Conservation (phyloP, 306 rosid genomes). For the Sechiopsis laciniata region DNA sequence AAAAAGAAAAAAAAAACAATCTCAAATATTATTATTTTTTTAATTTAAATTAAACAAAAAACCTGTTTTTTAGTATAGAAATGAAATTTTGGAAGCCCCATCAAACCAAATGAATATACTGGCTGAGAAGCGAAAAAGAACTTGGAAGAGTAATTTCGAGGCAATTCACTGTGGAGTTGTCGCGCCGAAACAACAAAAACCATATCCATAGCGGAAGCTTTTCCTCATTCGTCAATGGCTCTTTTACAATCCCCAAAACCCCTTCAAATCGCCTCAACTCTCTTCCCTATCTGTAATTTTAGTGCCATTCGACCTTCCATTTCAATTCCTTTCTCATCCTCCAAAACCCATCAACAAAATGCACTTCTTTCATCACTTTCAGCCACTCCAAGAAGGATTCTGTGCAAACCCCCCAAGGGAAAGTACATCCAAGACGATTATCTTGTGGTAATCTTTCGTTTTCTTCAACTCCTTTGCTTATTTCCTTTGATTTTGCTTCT, state of each 20-base stretch:
- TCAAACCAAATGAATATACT: not conserved
- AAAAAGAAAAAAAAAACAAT: too few species aligned
- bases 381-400: constrained; percentile 43
- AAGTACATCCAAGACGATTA: constrained; percentile 59
- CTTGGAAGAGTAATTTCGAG: too few species aligned
- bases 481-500: not conserved
- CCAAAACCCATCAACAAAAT: constrained; percentile 36
- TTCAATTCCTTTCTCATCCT: constrained; percentile 30
- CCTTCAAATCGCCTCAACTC: constrained; percentile 25
- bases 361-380: constrained; percentile 53
- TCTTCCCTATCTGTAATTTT: constrained; percentile 31
- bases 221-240: constrained; percentile 34
- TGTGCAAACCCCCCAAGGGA: constrained; percentile 66
- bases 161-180: too few species aligned
- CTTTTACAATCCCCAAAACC: constrained; percentile 32
- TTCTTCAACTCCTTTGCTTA: constrained; percentile 4
- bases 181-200: not conserved
- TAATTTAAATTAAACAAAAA: too few species aligned
- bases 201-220: not conserved
- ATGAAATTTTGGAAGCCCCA: not conserved
- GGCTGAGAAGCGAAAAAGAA: not conserved
- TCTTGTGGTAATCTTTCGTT: constrained; percentile 52
- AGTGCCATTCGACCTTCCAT: constrained; percentile 27
- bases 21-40: too few species aligned
- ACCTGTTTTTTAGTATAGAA: too few species aligned